Base-by-base conservation (phyloP, 495 filamentous ascomycete genomes). In the Aspergillus carlsbadensis region DNA sequence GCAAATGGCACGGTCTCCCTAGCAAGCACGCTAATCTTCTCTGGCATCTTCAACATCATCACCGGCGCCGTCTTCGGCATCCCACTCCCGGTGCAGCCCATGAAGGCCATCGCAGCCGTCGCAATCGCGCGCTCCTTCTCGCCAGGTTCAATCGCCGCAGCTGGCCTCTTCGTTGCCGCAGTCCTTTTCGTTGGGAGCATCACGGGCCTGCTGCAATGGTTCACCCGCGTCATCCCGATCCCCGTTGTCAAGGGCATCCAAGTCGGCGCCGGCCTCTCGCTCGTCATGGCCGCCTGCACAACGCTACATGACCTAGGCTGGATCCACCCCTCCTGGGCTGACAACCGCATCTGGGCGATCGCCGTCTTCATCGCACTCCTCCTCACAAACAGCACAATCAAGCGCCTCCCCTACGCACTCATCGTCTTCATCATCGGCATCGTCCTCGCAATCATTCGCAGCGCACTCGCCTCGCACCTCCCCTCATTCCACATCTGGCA, bases 211-310 rank as follows among this genome's bases (percentile, higher is more conserved):
- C 73, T 96, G 7, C 75, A 72, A 43, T 87, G 84, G 80, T 84
- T 89, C 53, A 81, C 85, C 7, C 66, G 75, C n/a, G 76, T 82
- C 7, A 87, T 96, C 21, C 93, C 93, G 1, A 81, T 89, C 15
- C 90, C 91, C 4, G 85, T 98, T 4, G 83, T 98, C 52, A 96
- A 94, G 65, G 93, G 93, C 10, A 96, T 98, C 63, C 93, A 98
- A 70, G 83, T 96, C 43, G 93, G 92, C 21, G 92, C 93, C 3
- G 93, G 91, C 0, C 72, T 98, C 21, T 86, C 84, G 11, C 80
- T 98, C 11, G 77, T 89, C 40, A 82, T 93, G 49, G 87, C 88
- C 20, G 87, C 90, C 7, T 87, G 87, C n/a, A 66, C 73, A 3
- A 77, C 78, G 52, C 72, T 91, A 34, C 78, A 90, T 8, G 69